phyloP scores from a whole-genome alignment of 768 basidiomycete genomes.

The Trametes cubensis region DNA sequence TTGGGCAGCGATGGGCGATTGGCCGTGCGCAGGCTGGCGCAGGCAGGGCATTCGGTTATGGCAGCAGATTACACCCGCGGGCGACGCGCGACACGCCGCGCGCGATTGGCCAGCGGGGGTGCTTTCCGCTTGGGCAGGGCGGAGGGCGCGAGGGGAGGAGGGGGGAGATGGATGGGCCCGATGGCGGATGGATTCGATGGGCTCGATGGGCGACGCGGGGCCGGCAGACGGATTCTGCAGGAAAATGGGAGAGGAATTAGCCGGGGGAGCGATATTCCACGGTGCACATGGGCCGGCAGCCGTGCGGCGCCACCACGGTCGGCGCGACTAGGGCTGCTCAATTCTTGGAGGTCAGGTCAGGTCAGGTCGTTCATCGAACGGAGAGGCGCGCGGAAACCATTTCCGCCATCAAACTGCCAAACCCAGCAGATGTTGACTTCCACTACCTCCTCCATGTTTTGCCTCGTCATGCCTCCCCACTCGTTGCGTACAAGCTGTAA shows the following conservation, averaged over 20 bases:
- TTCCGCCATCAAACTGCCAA: too few species aligned
- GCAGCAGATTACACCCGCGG: background rate
- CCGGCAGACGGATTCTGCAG: conserved; percentile 15
- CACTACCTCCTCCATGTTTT: too few species aligned
- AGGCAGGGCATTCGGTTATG: background rate
- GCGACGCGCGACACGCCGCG: background rate
- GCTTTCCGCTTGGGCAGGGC: background rate
- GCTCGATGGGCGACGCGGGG: background rate
- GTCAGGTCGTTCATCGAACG: too few species aligned
- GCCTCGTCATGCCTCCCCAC: too few species aligned
- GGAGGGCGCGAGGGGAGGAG: background rate
- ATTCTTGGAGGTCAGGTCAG: too few species aligned
- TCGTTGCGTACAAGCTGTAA: too few species aligned
- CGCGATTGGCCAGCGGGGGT: background rate
- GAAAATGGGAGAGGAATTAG: background rate
- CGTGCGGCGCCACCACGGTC: conserved; percentile 3
- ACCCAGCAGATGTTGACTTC: too few species aligned
- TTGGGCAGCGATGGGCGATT: too few species aligned
- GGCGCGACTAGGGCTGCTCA: too few species aligned
- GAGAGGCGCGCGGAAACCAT: too few species aligned
- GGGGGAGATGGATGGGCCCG: background rate
- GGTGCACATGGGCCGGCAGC: background rate
- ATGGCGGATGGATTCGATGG: background rate
- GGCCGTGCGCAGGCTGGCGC: too few species aligned
- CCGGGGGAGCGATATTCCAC: conserved; percentile 7